Conservation (phyloP, 768 basidiomycete genomes). For the Leccinum sublutescens region DNA sequence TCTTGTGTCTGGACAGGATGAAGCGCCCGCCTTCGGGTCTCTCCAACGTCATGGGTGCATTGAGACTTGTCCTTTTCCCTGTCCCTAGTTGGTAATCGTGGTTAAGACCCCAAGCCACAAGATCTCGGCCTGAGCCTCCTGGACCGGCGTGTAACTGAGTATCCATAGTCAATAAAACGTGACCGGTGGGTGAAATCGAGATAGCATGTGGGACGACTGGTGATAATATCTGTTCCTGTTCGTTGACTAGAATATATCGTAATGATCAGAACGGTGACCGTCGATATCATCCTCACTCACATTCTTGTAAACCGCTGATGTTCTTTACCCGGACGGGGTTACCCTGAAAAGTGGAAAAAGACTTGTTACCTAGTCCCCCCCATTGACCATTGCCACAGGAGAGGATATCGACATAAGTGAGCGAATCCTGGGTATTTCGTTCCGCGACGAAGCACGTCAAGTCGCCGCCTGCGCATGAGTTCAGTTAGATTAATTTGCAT, state of each 20-base stretch:
- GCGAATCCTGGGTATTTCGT: conserved; percentile 37
- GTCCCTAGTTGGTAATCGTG: conserved; percentile 74
- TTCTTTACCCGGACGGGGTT: conserved; percentile 71
- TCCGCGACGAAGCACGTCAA: conserved; percentile 77
- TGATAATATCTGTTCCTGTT: conserved; percentile 53
- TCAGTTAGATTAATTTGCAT: neutral
- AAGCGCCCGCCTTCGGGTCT: conserved; percentile 53
- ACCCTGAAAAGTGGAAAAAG: conserved; percentile 64
- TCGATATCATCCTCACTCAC: conserved; percentile 42
- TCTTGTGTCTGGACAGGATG: conserved; percentile 52
- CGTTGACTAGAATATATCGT: conserved; percentile 52
- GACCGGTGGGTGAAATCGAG: conserved; percentile 71
- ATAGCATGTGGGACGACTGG: conserved; percentile 63
- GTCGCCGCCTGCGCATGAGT: conserved; percentile 56
- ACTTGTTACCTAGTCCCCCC: conserved; percentile 70
- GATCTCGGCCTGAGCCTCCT: conserved; percentile 57
- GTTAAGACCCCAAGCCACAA: conserved; percentile 73
- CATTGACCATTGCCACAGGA: conserved; percentile 83
- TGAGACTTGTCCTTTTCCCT: conserved; percentile 60
- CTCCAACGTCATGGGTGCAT: conserved; percentile 52
- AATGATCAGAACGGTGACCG: conserved; percentile 4
- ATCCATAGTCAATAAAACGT: conserved; percentile 72
- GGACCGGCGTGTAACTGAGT: conserved; percentile 49
- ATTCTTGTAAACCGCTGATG: conserved; percentile 84
- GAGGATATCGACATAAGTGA: conserved; percentile 53